Evolutionary conservation across 1,139 yeast genomes (phyloP).

Genomic region (Protomyces macrosporus): DNA sequence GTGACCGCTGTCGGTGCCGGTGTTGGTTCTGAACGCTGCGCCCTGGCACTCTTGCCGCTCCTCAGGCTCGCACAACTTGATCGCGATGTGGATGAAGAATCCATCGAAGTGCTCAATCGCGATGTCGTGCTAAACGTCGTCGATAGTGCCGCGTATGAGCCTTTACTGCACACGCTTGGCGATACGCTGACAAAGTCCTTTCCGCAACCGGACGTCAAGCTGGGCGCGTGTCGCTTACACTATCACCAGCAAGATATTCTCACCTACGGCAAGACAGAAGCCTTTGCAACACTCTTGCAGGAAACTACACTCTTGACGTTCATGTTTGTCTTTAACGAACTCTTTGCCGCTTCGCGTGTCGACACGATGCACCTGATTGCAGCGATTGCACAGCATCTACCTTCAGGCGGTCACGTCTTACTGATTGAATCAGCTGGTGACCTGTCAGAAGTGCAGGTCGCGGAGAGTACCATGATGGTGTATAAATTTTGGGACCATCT

Average conservation of each 20-base stretch:
- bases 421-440: slow-evolving; percentile 24
- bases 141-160: slow-evolving; percentile 13
- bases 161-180: background rate
- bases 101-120: background rate
- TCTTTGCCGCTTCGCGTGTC: slow-evolving; percentile 15
- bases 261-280: background rate
- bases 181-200: background rate
- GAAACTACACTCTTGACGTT: slow-evolving; percentile 19
- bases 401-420: slow-evolving; percentile 13
- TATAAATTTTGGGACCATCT: slow-evolving; percentile 21
- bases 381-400: slow-evolving; percentile 2
- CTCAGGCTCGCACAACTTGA: background rate
- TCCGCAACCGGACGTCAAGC: background rate
- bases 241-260: slow-evolving; percentile 16
- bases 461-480: slow-evolving; percentile 7
- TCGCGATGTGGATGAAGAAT: slow-evolving; percentile 8
- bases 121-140: slow-evolving; percentile 6
- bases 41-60: slow-evolving; percentile 4
- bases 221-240: background rate
- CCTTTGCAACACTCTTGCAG: background rate
- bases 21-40: slow-evolving; percentile 20
- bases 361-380: slow-evolving; percentile 14
- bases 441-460: slow-evolving; percentile 16
- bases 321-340: slow-evolving; percentile 24
- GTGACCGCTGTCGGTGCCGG: slow-evolving; percentile 21